A percentile compares a stretch with the other conserved stretches of the same genome.
phyloP scores from a whole-genome alignment of 306 rosid species.

The Acacia crassicarpa region DNA sequence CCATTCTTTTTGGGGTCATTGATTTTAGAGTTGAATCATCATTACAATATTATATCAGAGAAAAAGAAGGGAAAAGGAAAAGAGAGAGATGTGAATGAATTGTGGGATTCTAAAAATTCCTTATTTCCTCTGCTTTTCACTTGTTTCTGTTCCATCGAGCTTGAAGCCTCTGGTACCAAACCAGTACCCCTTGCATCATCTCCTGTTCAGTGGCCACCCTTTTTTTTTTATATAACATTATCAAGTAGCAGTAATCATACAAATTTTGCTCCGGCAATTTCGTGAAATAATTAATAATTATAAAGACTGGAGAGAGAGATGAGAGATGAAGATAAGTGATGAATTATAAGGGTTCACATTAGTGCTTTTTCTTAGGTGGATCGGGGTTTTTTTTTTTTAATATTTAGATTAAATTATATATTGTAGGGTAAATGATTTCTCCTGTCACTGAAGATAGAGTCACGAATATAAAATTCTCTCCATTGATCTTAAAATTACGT shows the following conservation, averaged over 20 bases:
- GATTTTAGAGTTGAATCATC: slow-evolving; percentile 5
- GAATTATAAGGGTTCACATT: neutral
- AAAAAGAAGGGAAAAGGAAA: slow-evolving; percentile 7
- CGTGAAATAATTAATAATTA: neutral
- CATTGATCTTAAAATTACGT: no score
- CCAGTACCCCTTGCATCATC: neutral
- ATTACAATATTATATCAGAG: slow-evolving; percentile 29
- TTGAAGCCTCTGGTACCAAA: neutral
- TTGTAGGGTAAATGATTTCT: no score
- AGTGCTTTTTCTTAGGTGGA: no score
- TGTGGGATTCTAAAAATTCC: slow-evolving; percentile 31
- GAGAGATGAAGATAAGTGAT: no score
- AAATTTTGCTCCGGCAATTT: neutral
- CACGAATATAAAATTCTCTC: no score
- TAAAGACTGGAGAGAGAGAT: neutral
- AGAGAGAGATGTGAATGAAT: neutral
- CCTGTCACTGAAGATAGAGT: no score
- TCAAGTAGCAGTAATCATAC: neutral
- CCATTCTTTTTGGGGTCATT: slow-evolving; percentile 24
- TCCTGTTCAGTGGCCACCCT: slow-evolving; percentile 25
- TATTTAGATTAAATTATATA: no score
- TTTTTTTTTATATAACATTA: neutral
- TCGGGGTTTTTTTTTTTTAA: no score
- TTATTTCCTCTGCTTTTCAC: slow-evolving; percentile 19
- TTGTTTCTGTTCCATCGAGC: slow-evolving; percentile 32